phyloP scores from a whole-genome alignment of 805 yeast species.

The Yarrowia sp. region DNA sequence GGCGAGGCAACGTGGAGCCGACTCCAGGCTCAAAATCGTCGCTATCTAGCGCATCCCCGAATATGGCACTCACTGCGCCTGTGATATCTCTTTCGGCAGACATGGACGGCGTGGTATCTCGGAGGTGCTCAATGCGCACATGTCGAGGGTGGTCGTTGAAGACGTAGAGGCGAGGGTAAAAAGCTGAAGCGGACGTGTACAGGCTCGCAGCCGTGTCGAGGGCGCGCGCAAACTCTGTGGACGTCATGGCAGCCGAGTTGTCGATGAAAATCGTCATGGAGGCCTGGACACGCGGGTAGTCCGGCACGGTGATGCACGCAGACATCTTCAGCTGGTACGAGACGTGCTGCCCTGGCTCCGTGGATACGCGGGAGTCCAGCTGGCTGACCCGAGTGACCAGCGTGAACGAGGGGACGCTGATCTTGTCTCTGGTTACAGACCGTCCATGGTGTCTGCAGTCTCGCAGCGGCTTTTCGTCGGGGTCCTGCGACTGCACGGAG shows the following conservation, averaged over 20 bases:
- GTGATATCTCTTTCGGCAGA: neutral
- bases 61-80: constrained; percentile 3
- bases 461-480: neutral
- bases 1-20: constrained; percentile 6
- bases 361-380: neutral
- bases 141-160: constrained; percentile 5
- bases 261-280: constrained; percentile 16
- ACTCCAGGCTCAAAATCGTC: neutral
- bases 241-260: neutral
- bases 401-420: neutral
- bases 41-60: neutral
- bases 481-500: constrained; percentile 3
- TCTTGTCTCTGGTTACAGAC: neutral
- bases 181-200: neutral
- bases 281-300: neutral
- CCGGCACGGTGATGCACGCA: neutral
- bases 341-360: neutral
- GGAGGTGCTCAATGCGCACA: constrained; percentile 1
- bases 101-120: neutral
- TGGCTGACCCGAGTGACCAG: constrained; percentile 6
- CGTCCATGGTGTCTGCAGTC: neutral
- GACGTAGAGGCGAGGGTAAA: constrained; percentile 4
- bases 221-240: neutral
- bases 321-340: constrained; percentile 14
- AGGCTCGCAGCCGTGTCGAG: neutral